Evolutionary conservation across 106 monocot genomes (phyloP), one percentile per base, ranked within the genome.

Genomic region (Dendrobium nobile): DNA sequence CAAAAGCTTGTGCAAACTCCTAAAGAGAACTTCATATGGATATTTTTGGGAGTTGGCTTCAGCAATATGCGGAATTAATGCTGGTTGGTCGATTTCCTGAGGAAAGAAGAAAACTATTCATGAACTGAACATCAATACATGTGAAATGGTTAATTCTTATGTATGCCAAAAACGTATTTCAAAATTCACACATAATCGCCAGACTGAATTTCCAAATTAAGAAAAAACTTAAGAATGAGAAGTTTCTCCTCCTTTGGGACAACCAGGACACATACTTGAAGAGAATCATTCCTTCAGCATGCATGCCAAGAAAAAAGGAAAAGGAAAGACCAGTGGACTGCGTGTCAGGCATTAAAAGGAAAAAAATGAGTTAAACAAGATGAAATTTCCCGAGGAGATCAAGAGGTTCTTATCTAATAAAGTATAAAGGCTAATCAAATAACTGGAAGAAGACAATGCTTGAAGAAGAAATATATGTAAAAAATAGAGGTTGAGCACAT

Each of bases 61-160:
- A 40, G 94, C 98, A 82, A 99, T 99, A 87, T 99, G 98, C 79
- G 98, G 98, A 86, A 99, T 99, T 80, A 99, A 85, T 82, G 98
- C 95, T 47, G 98, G 98, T 73, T 99, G 98, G 81, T 99, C 98
- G 82, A 93, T 91, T 88, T 99, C 98, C 98, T 99, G 90, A 72
- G 40, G 78, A 75, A 0, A 82, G 67, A 7, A 75, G 22, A 61
- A 27, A 28, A 55, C 40, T 16, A 65, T 3, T 54, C 4, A 31
- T 56, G 41, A 65, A 16, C 40, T 19, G 54, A 33, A 59, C 4
- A 27, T 72, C 40, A 61, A 24, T 9, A 82, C 28, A 82, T 47
- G 16, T 19, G 9, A 64, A 51, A 75, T 27, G 48, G 13, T 7
- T 48, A 51, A 26, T 48, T 47, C 10, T 24, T 47, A 33, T 47